phyloP scores from a whole-genome alignment of 257 asterid species.

The Rubia yunnanensis region DNA sequence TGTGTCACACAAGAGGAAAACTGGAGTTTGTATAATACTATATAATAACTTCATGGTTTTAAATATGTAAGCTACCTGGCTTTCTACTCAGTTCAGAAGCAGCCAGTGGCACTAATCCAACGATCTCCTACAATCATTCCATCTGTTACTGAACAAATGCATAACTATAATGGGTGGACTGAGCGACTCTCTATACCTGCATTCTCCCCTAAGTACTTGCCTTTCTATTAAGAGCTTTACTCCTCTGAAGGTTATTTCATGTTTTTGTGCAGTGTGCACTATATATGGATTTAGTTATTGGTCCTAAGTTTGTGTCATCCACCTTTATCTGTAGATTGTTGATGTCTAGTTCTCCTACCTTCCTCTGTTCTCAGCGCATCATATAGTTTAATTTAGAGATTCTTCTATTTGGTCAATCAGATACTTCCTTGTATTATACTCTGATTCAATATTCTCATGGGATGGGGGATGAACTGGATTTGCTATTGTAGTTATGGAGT shows the following conservation, averaged over 20 bases:
- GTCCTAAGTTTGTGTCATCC: background rate
- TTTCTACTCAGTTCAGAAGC: background rate
- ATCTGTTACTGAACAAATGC: background rate
- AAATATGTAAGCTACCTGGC: background rate
- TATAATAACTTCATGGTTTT: background rate
- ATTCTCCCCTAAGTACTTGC: background rate
- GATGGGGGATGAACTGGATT: background rate
- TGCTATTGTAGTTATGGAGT: background rate
- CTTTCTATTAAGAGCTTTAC: background rate
- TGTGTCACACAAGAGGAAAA: background rate
- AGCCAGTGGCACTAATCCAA: background rate
- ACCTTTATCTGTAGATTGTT: background rate
- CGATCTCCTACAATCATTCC: background rate
- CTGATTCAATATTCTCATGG: background rate
- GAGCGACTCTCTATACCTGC: background rate
- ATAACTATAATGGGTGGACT: background rate
- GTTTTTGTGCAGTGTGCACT: background rate
- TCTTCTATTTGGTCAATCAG: background rate
- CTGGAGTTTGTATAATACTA: background rate
- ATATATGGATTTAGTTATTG: background rate
- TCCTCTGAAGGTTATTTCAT: no score
- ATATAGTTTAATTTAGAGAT: background rate
- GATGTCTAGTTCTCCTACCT: background rate
- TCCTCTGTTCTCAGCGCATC: background rate
- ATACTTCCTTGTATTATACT: no score